A percentile compares a stretch with the other conserved stretches of the same genome.
Conservation (phyloP, 768 basidiomycete species). For the Amanita rimosa region DNA sequence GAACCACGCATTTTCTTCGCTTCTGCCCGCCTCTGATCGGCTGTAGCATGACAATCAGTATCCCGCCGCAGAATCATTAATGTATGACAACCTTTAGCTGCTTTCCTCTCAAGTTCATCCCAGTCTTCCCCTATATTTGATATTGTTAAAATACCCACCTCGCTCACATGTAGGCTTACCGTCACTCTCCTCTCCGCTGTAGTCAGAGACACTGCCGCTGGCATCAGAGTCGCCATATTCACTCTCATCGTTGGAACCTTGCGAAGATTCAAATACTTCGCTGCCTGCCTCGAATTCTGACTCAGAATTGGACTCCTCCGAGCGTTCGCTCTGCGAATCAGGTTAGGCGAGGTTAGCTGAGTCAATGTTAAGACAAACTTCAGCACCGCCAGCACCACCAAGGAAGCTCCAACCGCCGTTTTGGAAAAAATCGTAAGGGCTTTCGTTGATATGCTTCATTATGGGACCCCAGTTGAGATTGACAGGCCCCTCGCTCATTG, state of each 20-base stretch:
- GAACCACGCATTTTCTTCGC: slow-evolving; percentile 30
- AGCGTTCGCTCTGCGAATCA: slow-evolving; percentile 24
- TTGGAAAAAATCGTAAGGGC: slow-evolving; percentile 90
- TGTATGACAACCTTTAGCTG: slow-evolving; percentile 58
- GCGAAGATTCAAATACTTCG: slow-evolving; percentile 44
- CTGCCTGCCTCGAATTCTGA: slow-evolving; percentile 47
- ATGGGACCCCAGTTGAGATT: slow-evolving; percentile 97
- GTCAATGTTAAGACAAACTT: slow-evolving; percentile 31
- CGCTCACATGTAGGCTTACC: slow-evolving; percentile 16
- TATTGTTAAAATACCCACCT: slow-evolving; percentile 4
- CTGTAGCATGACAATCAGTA: slow-evolving; percentile 16
- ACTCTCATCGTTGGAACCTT: slow-evolving; percentile 46
- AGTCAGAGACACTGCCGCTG: slow-evolving; percentile 62
- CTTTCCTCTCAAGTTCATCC: slow-evolving; percentile 91
- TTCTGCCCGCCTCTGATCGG: slow-evolving; percentile 39
- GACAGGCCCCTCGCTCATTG: slow-evolving; percentile 90
- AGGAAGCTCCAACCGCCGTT: slow-evolving; percentile 95
- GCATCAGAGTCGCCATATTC: slow-evolving; percentile 59
- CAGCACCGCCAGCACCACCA: slow-evolving; percentile 55
- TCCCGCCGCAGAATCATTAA: slow-evolving; percentile 7
- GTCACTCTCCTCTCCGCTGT: slow-evolving; percentile 31
- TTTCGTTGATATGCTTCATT: slow-evolving; percentile 98
- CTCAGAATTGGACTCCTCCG: slow-evolving; percentile 35
- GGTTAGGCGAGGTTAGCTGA: background rate
- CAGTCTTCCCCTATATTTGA: slow-evolving; percentile 68